phyloP scores from a whole-genome alignment of 495 filamentous ascomycete genomes.

The Talaromyces thailandensis region DNA sequence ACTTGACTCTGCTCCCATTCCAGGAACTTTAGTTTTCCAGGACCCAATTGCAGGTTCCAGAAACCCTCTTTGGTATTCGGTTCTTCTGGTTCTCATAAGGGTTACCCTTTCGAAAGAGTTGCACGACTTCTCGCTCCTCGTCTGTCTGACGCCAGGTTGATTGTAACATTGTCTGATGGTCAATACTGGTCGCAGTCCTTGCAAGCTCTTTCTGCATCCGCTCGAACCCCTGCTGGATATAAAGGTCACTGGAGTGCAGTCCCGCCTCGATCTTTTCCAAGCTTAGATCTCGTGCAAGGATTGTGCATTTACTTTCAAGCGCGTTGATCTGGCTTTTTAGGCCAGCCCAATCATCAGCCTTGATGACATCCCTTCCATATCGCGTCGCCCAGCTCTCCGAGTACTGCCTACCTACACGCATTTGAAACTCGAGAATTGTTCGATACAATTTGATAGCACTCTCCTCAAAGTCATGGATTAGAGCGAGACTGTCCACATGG shows the following conservation, averaged over 20 bases:
- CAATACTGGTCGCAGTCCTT: slow-evolving; percentile 1
- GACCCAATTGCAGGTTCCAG: slow-evolving; percentile 29
- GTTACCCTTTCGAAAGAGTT: slow-evolving; percentile 5
- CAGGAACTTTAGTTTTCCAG: slow-evolving; percentile 11
- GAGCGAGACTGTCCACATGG: neutral
- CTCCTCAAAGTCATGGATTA: neutral
- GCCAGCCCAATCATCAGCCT: slow-evolving; percentile 8
- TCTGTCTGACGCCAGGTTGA: neutral
- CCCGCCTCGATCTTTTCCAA: slow-evolving; percentile 1
- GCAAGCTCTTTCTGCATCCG: slow-evolving; percentile 1
- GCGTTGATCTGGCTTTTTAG: slow-evolving; percentile 4
- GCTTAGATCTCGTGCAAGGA: neutral
- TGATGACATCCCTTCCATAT: slow-evolving; percentile 9
- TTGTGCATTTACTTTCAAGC: slow-evolving; percentile 1
- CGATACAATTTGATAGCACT: slow-evolving; percentile 5
- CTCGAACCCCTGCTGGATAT: neutral
- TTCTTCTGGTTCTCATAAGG: slow-evolving; percentile 32
- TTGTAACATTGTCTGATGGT: neutral
- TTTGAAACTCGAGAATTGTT: slow-evolving; percentile 7
- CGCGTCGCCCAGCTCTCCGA: neutral
- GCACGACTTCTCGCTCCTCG: neutral
- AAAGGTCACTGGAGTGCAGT: neutral
- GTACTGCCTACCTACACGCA: neutral
- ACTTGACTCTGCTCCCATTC: slow-evolving; percentile 9
- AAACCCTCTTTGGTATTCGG: slow-evolving; percentile 19